phyloP scores from a whole-genome alignment of 805 yeast genomes.

The Yamadazyma kitorensis region DNA sequence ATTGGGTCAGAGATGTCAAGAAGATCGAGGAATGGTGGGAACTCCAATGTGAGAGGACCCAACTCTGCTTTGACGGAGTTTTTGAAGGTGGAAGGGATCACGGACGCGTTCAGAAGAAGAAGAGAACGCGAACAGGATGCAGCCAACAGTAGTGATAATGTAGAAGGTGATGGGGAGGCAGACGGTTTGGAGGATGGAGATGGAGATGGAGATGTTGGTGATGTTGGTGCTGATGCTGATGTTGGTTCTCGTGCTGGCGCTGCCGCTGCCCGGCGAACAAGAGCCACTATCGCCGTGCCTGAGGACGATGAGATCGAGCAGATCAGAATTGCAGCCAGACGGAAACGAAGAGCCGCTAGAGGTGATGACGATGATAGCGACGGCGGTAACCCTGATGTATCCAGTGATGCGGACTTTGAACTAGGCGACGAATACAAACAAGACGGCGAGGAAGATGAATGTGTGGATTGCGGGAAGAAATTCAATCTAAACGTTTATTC shows the following conservation, averaged over 20 bases:
- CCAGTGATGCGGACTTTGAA: constrained; percentile 18
- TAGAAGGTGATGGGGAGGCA: constrained; percentile 1
- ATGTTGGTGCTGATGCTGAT: constrained; percentile 4
- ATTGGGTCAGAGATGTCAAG: constrained; percentile 14
- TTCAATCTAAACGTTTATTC: constrained; percentile 70
- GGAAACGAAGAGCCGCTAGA: constrained; percentile 27
- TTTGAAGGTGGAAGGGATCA: constrained; percentile 84
- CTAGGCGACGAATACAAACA: constrained; percentile 18
- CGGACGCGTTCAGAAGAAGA: constrained; percentile 64
- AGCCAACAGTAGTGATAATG: not conserved
- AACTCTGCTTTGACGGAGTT: constrained; percentile 91
- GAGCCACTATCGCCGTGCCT: constrained; percentile 15
- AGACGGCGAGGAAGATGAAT: constrained; percentile 54
- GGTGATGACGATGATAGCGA: constrained; percentile 29
- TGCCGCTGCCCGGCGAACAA: constrained; percentile 10
- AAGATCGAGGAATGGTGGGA: constrained; percentile 9
- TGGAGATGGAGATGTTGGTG: not conserved
- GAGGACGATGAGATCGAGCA: constrained; percentile 23
- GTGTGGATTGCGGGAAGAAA: constrained; percentile 59
- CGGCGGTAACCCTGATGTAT: constrained; percentile 23
- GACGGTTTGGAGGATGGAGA: not conserved
- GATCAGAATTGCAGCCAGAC: constrained; percentile 32
- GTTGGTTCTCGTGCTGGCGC: too few species aligned
- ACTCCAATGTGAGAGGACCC: constrained; percentile 49
- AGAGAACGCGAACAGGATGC: constrained; percentile 9